These are phyloP conservation scores for Lathyrus tuberosus DNA, from an alignment of 306 rosid species.

Conservation along the genomic window DNA sequence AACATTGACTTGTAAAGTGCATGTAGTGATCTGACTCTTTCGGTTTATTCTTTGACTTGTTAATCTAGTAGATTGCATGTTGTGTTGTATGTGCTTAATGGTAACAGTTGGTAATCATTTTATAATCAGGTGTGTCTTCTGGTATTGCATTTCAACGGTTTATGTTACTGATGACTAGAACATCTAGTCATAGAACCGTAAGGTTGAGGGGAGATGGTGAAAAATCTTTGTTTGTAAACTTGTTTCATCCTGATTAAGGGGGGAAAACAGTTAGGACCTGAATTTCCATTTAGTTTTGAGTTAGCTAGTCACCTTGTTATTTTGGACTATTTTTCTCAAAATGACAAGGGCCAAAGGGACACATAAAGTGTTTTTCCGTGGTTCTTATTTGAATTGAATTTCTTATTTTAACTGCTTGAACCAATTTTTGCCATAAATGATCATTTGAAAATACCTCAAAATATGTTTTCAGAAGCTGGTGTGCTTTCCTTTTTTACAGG, in stretches of 20 bases:
- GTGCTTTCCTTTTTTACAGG: conserved; percentile 51
- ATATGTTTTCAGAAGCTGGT: not conserved
- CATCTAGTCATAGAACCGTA: not conserved
- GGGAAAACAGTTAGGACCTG: not conserved
- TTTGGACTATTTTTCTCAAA: conserved; percentile 21
- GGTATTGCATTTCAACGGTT: conserved; percentile 5
- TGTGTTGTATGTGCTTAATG: conserved; percentile 27
- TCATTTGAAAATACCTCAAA: conserved; percentile 14
- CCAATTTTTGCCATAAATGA: conserved; percentile 19
- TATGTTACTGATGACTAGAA: conserved; percentile 5
- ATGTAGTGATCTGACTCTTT: conserved; percentile 9
- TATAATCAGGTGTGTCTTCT: not conserved
- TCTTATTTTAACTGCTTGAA: conserved; percentile 34
- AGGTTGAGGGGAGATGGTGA: conserved; percentile 17
- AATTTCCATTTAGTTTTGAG: conserved; percentile 15
- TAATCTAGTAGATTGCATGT: conserved; percentile 26
- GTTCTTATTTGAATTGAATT: conserved; percentile 29
- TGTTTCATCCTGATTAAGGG: too few species aligned
- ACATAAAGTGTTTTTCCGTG: conserved; percentile 9
- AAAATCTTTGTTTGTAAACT: not conserved
- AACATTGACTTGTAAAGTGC: not conserved
- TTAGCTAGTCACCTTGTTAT: conserved; percentile 15
- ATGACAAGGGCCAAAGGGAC: not conserved
- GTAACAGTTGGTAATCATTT: conserved; percentile 1
- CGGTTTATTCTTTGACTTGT: not conserved